A percentile compares a stretch with the other conserved stretches of the same genome.
phyloP scores from a whole-genome alignment of 441 rosid genomes.

The Bruguiera hainesii region DNA sequence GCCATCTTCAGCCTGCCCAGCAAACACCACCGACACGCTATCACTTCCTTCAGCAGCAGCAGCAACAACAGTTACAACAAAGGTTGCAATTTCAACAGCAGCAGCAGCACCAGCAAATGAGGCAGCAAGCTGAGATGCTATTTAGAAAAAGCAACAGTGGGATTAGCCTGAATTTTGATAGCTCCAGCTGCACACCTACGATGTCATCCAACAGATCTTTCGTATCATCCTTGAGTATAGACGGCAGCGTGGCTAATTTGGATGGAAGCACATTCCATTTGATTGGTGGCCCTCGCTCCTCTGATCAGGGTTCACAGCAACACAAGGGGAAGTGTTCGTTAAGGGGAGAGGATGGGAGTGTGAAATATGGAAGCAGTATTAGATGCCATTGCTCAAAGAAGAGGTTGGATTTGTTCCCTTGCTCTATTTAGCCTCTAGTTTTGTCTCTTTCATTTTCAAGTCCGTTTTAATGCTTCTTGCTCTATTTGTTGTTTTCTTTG shows the following conservation, averaged over 20 bases:
- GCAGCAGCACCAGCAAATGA: conserved; percentile 51
- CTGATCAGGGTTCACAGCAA: conserved; percentile 61
- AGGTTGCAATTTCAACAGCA: conserved; percentile 44
- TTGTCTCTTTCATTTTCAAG: neutral
- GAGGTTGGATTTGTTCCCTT: conserved; percentile 37
- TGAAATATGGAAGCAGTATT: conserved; percentile 55
- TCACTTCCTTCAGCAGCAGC: conserved; percentile 37
- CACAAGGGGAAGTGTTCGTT: conserved; percentile 61
- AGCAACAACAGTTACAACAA: conserved; percentile 41
- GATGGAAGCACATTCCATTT: conserved; percentile 55
- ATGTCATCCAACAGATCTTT: conserved; percentile 69
- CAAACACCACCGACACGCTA: conserved; percentile 37
- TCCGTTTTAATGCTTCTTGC: neutral
- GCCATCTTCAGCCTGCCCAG: conserved; percentile 44
- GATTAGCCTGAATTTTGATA: conserved; percentile 54
- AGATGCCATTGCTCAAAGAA: conserved; percentile 82
- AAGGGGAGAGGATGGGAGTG: conserved; percentile 62
- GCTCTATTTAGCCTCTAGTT: neutral
- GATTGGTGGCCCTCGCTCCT: conserved; percentile 47
- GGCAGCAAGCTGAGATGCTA: conserved; percentile 71
- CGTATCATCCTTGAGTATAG: conserved; percentile 69
- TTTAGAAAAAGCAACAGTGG: conserved; percentile 63
- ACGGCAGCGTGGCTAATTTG: conserved; percentile 62
- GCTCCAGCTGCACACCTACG: conserved; percentile 70
- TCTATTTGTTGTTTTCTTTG: conserved; percentile 19